phyloP scores from a whole-genome alignment of 1,139 yeast genomes.

The Arxiozyma slooffiae region DNA sequence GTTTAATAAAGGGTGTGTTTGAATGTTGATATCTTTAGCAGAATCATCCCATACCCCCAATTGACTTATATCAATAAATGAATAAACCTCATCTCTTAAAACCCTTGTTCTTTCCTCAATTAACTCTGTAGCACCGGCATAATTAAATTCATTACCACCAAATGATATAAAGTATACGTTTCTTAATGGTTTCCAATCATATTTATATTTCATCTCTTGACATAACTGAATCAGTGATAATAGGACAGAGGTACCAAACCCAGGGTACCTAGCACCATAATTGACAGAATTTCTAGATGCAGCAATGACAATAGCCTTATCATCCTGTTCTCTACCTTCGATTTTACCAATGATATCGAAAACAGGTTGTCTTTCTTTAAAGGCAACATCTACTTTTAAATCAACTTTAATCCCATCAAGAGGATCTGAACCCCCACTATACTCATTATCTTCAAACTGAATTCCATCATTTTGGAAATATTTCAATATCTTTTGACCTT shows the following conservation, averaged over 20 bases:
- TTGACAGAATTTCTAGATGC: conserved; percentile 76
- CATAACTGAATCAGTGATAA: conserved; percentile 65
- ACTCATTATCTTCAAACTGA: conserved; percentile 31
- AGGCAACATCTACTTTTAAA: conserved; percentile 34
- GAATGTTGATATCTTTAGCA: conserved; percentile 50
- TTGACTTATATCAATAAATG: conserved; percentile 57
- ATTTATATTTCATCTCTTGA: conserved; percentile 54
- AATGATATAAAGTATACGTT: conserved; percentile 76
- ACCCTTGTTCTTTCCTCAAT: conserved; percentile 48
- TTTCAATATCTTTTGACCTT: conserved; percentile 46
- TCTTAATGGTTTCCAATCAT: conserved; percentile 79
- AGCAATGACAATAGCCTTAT: conserved; percentile 69
- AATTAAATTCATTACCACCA: conserved; percentile 75
- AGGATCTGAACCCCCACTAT: conserved; percentile 27
- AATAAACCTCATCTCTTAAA: conserved; percentile 52
- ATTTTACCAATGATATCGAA: conserved; percentile 78
- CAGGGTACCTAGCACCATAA: conserved; percentile 62
- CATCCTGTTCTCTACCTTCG: conserved; percentile 71
- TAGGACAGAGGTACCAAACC: conserved; percentile 66
- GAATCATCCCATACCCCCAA: conserved; percentile 46
- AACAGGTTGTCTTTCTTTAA: conserved; percentile 50
- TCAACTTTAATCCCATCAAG: conserved; percentile 29
- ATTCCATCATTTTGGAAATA: conserved; percentile 33
- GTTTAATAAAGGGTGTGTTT: conserved; percentile 61
- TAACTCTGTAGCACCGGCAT: conserved; percentile 81